Conservation (phyloP, 495 filamentous ascomycete species). For the Lophium mytilinum region DNA sequence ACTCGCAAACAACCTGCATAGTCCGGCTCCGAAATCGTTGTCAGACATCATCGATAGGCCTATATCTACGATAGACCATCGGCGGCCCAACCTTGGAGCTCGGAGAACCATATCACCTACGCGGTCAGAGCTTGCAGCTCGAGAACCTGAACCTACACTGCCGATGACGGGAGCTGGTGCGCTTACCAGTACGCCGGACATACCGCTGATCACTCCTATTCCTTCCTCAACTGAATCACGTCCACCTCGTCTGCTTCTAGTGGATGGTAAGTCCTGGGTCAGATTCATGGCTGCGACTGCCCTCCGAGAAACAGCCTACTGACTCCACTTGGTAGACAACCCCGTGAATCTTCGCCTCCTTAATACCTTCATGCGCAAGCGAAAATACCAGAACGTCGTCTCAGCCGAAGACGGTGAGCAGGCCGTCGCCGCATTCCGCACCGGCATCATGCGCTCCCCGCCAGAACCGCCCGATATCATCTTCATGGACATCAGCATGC, state of each 20-base stretch:
- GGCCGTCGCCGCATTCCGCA: slow-evolving; percentile 2
- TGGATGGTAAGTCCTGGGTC: slow-evolving; percentile 2
- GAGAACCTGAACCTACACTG: neutral
- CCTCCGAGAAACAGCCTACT: neutral
- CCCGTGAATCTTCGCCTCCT: slow-evolving; percentile 4
- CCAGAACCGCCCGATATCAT: slow-evolving; percentile 5
- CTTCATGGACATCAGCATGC: slow-evolving; percentile 24
- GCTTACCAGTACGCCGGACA: neutral
- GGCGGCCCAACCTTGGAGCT: neutral
- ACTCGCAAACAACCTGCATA: neutral
- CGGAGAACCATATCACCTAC: slow-evolving; percentile 6
- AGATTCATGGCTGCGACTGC: too few relatives aligned
- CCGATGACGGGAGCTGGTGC: neutral
- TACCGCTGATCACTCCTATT: neutral
- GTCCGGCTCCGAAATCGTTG: neutral
- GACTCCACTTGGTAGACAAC: neutral
- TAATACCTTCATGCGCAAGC: slow-evolving; percentile 4
- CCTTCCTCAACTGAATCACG: neutral
- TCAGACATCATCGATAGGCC: neutral
- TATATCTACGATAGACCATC: neutral
- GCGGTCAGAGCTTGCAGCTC: neutral
- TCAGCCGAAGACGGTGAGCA: neutral
- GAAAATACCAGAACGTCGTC: neutral
- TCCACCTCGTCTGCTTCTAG: slow-evolving; percentile 5
- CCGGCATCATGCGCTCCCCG: neutral